Evolutionary conservation across 2,329 filamentous ascomycete species (phyloP).

Genomic region (Hypoxylon sp.): DNA sequence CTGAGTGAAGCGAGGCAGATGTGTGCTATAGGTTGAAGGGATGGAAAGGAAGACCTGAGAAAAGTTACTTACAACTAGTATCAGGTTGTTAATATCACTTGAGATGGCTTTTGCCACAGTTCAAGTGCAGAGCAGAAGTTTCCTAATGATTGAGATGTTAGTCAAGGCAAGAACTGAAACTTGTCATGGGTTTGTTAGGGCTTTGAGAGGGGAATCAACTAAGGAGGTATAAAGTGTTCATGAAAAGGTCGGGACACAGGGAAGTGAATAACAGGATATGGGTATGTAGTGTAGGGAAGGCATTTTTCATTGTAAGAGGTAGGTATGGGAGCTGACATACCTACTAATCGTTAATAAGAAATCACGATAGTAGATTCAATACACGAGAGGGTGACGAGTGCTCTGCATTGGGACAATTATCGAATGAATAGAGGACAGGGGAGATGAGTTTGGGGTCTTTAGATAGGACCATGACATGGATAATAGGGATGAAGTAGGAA

Average conservation of each 20-base stretch:
- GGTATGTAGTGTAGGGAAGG: neutral
- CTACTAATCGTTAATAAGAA: neutral
- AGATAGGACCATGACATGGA: neutral
- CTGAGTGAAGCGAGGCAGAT: neutral
- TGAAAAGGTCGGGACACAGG: neutral
- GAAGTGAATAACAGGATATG: neutral
- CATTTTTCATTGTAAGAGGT: neutral
- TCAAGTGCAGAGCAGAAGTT: neutral
- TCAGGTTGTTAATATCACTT: neutral
- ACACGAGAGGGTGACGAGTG: neutral
- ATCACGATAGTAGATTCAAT: neutral
- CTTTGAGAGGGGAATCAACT: neutral
- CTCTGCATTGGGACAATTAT: neutral
- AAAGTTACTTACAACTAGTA: slow-evolving; percentile 20
- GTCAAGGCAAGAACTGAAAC: neutral
- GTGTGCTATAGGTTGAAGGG: neutral
- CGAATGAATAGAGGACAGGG: neutral
- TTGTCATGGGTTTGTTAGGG: neutral
- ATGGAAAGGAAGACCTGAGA: neutral
- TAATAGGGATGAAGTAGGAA: neutral
- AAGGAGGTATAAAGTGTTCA: neutral
- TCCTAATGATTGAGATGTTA: neutral
- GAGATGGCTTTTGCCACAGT: neutral
- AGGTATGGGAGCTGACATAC: neutral
- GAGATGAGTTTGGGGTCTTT: neutral